These are phyloP conservation scores for Starmera quercuum DNA, from an alignment of 805 yeast genomes.

Conservation along the genomic window DNA sequence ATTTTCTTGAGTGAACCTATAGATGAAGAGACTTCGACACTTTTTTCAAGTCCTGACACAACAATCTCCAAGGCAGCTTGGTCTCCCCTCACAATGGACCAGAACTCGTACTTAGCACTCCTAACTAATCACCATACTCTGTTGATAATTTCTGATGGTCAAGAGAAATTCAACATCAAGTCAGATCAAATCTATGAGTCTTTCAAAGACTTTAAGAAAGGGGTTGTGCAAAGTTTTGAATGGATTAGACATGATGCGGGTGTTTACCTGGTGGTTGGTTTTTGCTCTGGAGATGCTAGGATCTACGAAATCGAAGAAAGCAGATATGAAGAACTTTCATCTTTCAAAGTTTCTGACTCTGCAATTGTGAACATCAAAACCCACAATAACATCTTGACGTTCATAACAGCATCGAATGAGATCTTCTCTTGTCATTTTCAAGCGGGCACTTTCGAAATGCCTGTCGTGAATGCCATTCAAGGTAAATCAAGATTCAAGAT, in stretches of 20 bases:
- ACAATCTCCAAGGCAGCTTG: conserved; percentile 8
- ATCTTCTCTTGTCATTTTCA: too few species aligned
- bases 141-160: conserved; percentile 9
- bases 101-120: conserved; percentile 11
- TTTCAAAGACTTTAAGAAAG: conserved; percentile 9
- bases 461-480: background rate
- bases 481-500: conserved; percentile 8
- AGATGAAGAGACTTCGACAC: conserved; percentile 14
- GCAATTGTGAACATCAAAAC: conserved; percentile 9
- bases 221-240: conserved; percentile 10
- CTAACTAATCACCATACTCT: conserved; percentile 14
- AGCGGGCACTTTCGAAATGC: conserved; percentile 2
- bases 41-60: conserved; percentile 9
- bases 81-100: conserved; percentile 14
- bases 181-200: conserved; percentile 1
- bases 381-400: conserved; percentile 2
- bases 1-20: conserved; percentile 5
- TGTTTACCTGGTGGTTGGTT: conserved; percentile 9
- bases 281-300: conserved; percentile 12
- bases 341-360: background rate
- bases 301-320: background rate
- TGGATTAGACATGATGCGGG: conserved; percentile 9
- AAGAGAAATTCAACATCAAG: conserved; percentile 6
- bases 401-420: conserved; percentile 13
- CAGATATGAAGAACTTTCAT: background rate